Evolutionary conservation across 2,329 filamentous ascomycete species (phyloP).

Genomic region (Purpureocillium lavendulum): DNA sequence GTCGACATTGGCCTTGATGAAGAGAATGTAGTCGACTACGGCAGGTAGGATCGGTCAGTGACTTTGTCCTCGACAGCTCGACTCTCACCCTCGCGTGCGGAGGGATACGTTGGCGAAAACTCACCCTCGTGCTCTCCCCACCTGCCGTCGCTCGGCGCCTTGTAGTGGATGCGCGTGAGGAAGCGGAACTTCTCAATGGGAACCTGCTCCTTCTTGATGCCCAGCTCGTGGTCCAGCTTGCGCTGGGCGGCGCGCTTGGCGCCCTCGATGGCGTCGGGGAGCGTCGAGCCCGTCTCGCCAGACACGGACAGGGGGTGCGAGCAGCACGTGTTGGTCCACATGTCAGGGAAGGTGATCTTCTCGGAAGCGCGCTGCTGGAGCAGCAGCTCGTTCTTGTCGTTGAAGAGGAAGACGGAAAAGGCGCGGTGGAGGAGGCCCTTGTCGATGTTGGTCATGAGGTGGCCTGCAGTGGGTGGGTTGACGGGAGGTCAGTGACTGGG

Average conservation of each 20-base stretch:
- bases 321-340: slow-evolving; percentile 99
- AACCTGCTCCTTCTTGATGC: slow-evolving; percentile 82
- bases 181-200: slow-evolving; percentile 88
- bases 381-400: slow-evolving; percentile 83
- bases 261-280: slow-evolving; percentile 72
- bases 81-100: too few species aligned
- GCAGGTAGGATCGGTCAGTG: slow-evolving; percentile 3
- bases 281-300: slow-evolving; percentile 76
- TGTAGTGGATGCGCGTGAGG: slow-evolving; percentile 95
- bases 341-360: slow-evolving; percentile 98
- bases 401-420: slow-evolving; percentile 97
- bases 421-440: slow-evolving; percentile 92
- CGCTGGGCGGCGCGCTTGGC: slow-evolving; percentile 88
- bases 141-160: slow-evolving; percentile 91
- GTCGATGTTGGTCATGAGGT: slow-evolving; percentile 98
- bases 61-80: too few species aligned
- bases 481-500: background rate
- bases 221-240: slow-evolving; percentile 90
- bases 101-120: slow-evolving; percentile 20
- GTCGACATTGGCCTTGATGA: slow-evolving; percentile 91
- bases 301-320: slow-evolving; percentile 91
- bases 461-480: slow-evolving; percentile 47
- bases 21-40: slow-evolving; percentile 93
- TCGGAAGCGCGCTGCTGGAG: slow-evolving; percentile 91
- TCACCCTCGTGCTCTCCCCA: slow-evolving; percentile 98